Percentiles rank a stretch among this genome's conserved stretches.
Evolutionary conservation across 768 basidiomycete species (phyloP).

Genomic region (Leccinum arenicola): DNA sequence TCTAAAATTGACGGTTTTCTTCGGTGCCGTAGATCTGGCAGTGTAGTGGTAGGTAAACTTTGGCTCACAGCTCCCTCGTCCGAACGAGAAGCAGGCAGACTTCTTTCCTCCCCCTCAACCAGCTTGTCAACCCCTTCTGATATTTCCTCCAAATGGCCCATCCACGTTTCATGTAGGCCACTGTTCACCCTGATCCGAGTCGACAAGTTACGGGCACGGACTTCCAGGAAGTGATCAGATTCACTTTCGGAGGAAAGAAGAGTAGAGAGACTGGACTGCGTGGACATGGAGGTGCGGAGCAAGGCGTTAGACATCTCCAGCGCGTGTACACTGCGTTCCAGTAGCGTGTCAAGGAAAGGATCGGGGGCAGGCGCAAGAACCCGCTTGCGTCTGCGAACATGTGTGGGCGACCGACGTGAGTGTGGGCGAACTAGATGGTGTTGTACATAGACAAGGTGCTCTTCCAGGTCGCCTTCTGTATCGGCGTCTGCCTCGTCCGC

Average conservation of each 20-base stretch:
- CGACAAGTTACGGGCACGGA: constrained; percentile 50
- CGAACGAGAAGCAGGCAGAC: constrained; percentile 1
- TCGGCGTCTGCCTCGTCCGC: constrained; percentile 77
- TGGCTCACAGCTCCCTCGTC: constrained; percentile 36
- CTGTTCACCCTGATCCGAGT: constrained; percentile 47
- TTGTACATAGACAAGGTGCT: constrained; percentile 20
- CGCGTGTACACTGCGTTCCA: constrained; percentile 80
- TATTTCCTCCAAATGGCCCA: constrained; percentile 66
- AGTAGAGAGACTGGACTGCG: constrained; percentile 54
- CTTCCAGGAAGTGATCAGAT: constrained; percentile 45
- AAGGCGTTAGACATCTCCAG: constrained; percentile 83
- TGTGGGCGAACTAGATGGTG: constrained; percentile 31
- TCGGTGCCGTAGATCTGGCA: constrained; percentile 33
- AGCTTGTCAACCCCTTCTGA: constrained; percentile 59
- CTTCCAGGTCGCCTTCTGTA: constrained; percentile 41
- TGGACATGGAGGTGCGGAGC: constrained; percentile 71
- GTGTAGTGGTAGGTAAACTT: constrained; percentile 43
- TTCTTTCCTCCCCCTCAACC: constrained; percentile 35
- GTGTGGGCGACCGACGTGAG: constrained; percentile 30
- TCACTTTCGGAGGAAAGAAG: constrained; percentile 47
- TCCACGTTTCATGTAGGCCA: constrained; percentile 55
- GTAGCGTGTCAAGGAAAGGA: constrained; percentile 69
- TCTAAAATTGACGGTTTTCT: constrained; percentile 47
- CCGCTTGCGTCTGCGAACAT: constrained; percentile 28
- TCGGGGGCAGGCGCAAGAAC: constrained; percentile 36